phyloP scores from a whole-genome alignment of 177 flowering plant genomes.

The Vitis hybrid region DNA sequence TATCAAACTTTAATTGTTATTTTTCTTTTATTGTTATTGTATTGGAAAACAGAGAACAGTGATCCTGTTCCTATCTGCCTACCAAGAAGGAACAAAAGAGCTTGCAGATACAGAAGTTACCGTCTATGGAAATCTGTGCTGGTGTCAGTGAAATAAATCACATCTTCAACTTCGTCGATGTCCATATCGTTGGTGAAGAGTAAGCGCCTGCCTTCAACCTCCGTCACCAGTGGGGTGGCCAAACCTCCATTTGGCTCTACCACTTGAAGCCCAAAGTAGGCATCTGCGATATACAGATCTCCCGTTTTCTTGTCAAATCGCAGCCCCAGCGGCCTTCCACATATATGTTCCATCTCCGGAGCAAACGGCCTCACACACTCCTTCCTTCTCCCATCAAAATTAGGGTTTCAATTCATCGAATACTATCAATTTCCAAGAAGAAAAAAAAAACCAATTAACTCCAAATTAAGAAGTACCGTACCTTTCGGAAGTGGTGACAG shows the following conservation, averaged over 20 bases:
- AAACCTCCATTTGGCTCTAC: slow-evolving; percentile 73
- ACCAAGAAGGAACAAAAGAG: not conserved
- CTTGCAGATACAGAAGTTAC: slow-evolving; percentile 23
- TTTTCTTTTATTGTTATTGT: no score
- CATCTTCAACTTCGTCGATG: slow-evolving; percentile 50
- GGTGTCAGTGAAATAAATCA: slow-evolving; percentile 69
- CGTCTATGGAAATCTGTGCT: slow-evolving; percentile 64
- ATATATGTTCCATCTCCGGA: slow-evolving; percentile 67
- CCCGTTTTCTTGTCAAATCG: slow-evolving; percentile 64
- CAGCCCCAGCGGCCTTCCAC: slow-evolving; percentile 85
- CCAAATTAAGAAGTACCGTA: slow-evolving; percentile 6
- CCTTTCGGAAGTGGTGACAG: slow-evolving; percentile 62
- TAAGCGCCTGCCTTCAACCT: slow-evolving; percentile 50
- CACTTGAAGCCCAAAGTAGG: slow-evolving; percentile 63
- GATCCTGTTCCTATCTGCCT: no score
- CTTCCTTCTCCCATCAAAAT: slow-evolving; percentile 29
- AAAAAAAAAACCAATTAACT: not conserved
- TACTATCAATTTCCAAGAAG: not conserved
- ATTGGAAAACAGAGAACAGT: no score
- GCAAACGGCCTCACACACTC: slow-evolving; percentile 58
- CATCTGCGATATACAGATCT: slow-evolving; percentile 80
- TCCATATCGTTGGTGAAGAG: slow-evolving; percentile 78
- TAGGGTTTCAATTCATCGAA: not conserved
- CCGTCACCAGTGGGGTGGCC: slow-evolving; percentile 45
- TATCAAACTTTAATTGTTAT: not conserved